Conservation (phyloP, 2,329 filamentous ascomycete species). For the Fusarium pininemorale region DNA sequence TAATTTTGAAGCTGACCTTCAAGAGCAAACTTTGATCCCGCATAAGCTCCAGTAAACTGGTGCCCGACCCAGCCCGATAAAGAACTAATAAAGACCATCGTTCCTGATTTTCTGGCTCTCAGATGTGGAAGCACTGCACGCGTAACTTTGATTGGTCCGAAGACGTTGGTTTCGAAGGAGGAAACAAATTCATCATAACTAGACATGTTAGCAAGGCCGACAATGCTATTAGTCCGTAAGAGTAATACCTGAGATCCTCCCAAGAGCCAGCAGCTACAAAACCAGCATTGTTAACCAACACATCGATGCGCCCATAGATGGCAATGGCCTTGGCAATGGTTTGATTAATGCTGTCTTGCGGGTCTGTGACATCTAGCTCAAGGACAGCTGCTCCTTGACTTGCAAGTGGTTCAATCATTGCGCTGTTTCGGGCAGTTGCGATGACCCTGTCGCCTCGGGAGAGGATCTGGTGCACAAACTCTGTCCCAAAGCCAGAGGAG, state of each 20-base stretch:
- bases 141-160: constrained; percentile 3
- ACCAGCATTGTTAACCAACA: constrained; percentile 49
- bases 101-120: background rate
- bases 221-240: accelerated
- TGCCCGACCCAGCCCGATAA: constrained; percentile 3
- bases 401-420: constrained; percentile 15
- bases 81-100: constrained; percentile 12
- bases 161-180: constrained; percentile 17
- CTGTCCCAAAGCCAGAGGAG: constrained; percentile 46
- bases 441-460: constrained; percentile 45
- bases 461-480: constrained; percentile 34
- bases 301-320: constrained; percentile 46
- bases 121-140: constrained; percentile 10
- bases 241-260: constrained; percentile 45
- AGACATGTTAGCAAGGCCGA: background rate
- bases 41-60: constrained; percentile 5
- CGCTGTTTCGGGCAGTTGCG: constrained; percentile 42
- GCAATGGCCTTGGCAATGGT: constrained; percentile 41
- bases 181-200: constrained; percentile 8
- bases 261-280: constrained; percentile 39
- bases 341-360: constrained; percentile 19
- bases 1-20: background rate
- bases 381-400: constrained; percentile 11
- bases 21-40: constrained; percentile 12
- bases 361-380: constrained; percentile 45